Percentiles rank a stretch among this genome's conserved stretches.
phyloP scores from a whole-genome alignment of 164 flowering plant species.

The Tinospora cordifolia region DNA sequence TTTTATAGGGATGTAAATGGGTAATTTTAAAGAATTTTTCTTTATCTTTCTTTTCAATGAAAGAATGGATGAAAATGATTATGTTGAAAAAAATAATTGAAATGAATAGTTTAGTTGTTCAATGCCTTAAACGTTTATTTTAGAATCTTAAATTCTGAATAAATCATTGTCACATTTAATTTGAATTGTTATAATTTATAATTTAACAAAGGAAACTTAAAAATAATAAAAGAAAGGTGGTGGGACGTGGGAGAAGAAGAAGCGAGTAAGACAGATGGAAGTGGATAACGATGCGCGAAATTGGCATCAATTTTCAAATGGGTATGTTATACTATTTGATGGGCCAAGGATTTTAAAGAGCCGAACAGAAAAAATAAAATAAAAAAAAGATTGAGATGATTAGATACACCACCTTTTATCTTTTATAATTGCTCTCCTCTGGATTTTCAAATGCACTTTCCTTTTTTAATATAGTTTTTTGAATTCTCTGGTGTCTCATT shows the following conservation, averaged over 20 bases:
- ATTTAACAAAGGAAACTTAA: no score
- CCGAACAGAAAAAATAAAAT: neutral
- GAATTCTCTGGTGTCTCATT: neutral
- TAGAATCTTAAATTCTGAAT: no score
- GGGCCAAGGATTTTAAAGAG: slow-evolving; percentile 7
- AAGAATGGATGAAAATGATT: no score
- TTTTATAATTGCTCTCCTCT: neutral
- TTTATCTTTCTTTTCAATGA: neutral
- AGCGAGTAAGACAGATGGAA: neutral
- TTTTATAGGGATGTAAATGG: neutral
- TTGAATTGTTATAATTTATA: no score
- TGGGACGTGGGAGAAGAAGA: neutral
- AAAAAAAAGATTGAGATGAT: neutral
- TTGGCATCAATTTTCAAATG: no score
- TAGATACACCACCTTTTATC: neutral
- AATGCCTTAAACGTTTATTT: no score
- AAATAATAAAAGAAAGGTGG: neutral
- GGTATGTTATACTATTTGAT: neutral
- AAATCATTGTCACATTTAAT: no score
- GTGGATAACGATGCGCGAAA: neutral
- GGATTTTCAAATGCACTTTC: neutral
- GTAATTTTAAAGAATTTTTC: neutral
- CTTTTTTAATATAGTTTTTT: neutral
- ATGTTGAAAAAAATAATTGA: no score
- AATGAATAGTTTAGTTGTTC: no score